Evolutionary conservation across 352 stramenopile species (phyloP), one percentile per base, ranked within the genome.

Genomic region (Paralagenidium karlingii): DNA sequence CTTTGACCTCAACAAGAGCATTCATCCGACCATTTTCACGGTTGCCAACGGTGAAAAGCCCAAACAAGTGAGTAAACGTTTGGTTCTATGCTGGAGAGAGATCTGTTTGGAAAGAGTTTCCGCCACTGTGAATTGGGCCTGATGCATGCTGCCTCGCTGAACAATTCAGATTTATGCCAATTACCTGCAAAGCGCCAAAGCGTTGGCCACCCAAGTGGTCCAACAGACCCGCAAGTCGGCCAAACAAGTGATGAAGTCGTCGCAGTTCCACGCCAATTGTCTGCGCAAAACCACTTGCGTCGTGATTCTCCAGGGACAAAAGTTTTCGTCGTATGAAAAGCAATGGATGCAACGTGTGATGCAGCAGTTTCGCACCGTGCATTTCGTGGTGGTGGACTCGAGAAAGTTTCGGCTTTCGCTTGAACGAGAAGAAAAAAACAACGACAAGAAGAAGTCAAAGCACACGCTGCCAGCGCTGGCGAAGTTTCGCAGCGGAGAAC

Each of bases 21-120:
- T 86, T 24, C 58, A 45, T 10, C 74, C 74, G 30, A 88, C 77
- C 2, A 55, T 88, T 2, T 88, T 91, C 45, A 91, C 71, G 0
- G 61, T 88, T 16, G 69, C 74, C 0, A 87, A 91, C 44, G 71
- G 67, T 9, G 63, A 78, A 19, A 78, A 68, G 25, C 74, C 71
- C 32, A 74, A 86, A 41, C 73, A 89, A 49, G 63, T 75, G 41
- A n/a, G 22, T 19, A 10, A 18, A 18, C 8, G 15, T 10, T 45
- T 12, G 7, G 19, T 9, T 15, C 3, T 34, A 6, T 9, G 12
- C 3, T 20, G 24, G 8, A 24, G 13, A n/a, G 38, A 34, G 38
- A 16, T 7, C 21, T 12, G 13, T 18, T 27, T 19, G 8, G 18
- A 11, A 41, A 31, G 40, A 29, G 24, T 15, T 33, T 24, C 12